Evolutionary conservation across 805 yeast genomes (phyloP), one percentile per base, ranked within the genome.

Genomic region (Suhomyces kilbournensis): DNA sequence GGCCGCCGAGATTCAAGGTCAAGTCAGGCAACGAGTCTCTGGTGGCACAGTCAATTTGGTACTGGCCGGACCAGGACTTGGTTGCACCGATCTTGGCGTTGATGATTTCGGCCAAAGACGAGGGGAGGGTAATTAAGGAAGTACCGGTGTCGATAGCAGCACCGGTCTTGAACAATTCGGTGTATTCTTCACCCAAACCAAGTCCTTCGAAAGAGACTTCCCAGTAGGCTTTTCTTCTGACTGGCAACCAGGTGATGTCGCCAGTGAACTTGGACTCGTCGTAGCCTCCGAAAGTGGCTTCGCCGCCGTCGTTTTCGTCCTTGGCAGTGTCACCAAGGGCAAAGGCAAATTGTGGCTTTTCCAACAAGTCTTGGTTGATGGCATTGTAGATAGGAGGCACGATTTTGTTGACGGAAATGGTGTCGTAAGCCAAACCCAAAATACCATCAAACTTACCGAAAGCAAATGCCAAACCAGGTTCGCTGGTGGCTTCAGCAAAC

Each of bases 141-240:
- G 99, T 94, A 75, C 99, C 99, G 53, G 99, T 94, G 73, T 94
- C 99, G 68, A 94, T 91, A 56, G 97, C 97, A 64, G 97, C 99
- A 70, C 99, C 99, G 56, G 91, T 85, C 65, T 76, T 77, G 60
- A 80, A 82, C 65, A 94, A 83, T 62, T 79, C 82, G 48, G 98
- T 97, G 66, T 81, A 88, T 75, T 94, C 96, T 60, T 88, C 88
- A 65, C 99, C 99, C 57, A 94, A 80, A 44, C 92, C 89, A 69
- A 94, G 79, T 62, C 96, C 92, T 62, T 90, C 90, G 61, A 94
- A 87, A 62, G 86, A 83, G 55, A 94, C 99, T 80, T 94, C 99
- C 99, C 99, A 94, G 83, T 94, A 94, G 32, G 98, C 99, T 85
- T 92, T 91, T 82, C 99, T 90, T 80, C 99, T 90, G 56, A 94